Base-by-base conservation (phyloP, 2,329 filamentous ascomycete species). In the Botrytis fragariae region DNA sequence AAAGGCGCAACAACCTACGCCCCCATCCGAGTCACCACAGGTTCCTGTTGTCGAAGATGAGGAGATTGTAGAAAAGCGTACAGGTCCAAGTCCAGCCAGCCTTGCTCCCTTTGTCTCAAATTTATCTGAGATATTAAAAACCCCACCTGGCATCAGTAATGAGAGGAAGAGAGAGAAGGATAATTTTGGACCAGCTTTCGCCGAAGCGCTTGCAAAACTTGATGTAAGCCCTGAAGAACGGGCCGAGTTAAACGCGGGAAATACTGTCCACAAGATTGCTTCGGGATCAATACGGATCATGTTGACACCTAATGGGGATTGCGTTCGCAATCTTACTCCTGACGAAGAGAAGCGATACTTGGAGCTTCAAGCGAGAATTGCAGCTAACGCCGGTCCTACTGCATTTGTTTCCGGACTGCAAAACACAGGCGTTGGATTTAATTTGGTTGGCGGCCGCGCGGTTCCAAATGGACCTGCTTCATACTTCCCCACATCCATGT, bases 291-390 rank as follows among this genome's bases (percentile, higher is more conserved):
- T 87, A 80, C 87, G 91, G 39, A 89, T 92, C 75, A 86, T 95
- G 77, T 88, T 95, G 70, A 94, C 92, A 0, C 91, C 92, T 0
- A 90, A 92, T 75, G 92, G 93, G 18, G 90, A 93, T 75, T 93
- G 92, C 79, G 85, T 95, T n/a, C 90, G 91, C 76, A 91, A 92
- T 73, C 83, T 96, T 71, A 90, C 86, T 1, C 83, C 86, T 6
- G 88, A 91, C 60, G 90, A 95, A 75, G 92, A 95, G 79, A 85
- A 90, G 48, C 87, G 87, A 7, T 95, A 92, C 76, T 84, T 95
- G 18, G 85, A 89, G 69, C 86, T 95, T 8, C 93, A 95, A 81
- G 84, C 86, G 65, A 83, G 83, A 10, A 83, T 93, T 62, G 86
- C 87, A 14, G 83, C 84, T 54, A 85, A 86, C 22, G 83, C 84